phyloP scores from a whole-genome alignment of 2,329 filamentous ascomycete species.

The Colletotrichum liriopes region DNA sequence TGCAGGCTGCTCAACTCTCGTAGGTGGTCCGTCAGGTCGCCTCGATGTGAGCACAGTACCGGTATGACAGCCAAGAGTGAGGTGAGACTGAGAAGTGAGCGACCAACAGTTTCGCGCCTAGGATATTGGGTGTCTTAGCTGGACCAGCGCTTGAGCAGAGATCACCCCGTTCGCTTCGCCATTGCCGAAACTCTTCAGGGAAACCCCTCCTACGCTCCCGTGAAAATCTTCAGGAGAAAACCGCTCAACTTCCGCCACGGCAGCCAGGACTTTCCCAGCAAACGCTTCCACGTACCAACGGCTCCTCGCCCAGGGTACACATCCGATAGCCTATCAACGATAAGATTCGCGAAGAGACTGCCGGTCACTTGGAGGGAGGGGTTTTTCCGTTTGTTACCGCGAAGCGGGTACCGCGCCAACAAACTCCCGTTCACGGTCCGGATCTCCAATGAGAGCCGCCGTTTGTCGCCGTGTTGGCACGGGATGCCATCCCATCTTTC shows the following conservation, averaged over 20 bases:
- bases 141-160: not conserved
- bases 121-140: not conserved
- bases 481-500: conserved; percentile 38
- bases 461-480: conserved; percentile 13
- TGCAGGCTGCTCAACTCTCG: conserved; percentile 25
- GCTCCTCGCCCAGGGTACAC: conserved; percentile 4
- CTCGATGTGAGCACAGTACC: conserved; percentile 1
- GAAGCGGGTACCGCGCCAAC: conserved; percentile 34
- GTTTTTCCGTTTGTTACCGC: conserved; percentile 16
- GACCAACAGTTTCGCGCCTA: conserved; percentile 13
- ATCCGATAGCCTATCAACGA: conserved; percentile 27
- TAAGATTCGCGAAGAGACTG: conserved; percentile 19
- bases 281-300: not conserved
- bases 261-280: conserved; percentile 27
- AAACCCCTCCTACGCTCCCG: conserved; percentile 18
- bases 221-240: conserved; percentile 36
- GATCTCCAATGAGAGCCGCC: conserved; percentile 22
- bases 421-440: conserved; percentile 12
- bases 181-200: conserved; percentile 29
- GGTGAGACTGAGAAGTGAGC: conserved; percentile 38
- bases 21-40: conserved; percentile 3
- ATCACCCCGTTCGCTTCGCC: conserved; percentile 8
- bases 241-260: conserved; percentile 24
- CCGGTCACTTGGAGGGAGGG: conserved; percentile 23
- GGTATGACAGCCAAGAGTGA: not conserved